phyloP scores from a whole-genome alignment of 2,329 filamentous ascomycete species.

The Bipolaris cookei region DNA sequence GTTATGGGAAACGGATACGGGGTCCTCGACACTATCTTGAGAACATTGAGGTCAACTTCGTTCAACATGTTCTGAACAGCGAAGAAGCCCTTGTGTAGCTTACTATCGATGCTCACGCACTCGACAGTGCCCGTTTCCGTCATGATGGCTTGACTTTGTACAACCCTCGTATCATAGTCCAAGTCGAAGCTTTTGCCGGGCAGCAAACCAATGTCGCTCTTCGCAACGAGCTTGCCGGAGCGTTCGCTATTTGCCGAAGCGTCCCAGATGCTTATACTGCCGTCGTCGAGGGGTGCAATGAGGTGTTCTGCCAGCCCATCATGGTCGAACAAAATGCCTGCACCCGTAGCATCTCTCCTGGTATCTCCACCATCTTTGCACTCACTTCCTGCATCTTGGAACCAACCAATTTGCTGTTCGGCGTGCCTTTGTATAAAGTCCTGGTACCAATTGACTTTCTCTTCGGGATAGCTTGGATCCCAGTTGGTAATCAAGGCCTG shows the following conservation, averaged over 20 bases:
- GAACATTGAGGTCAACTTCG: constrained; percentile 78
- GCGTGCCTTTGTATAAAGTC: constrained; percentile 87
- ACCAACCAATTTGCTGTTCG: constrained; percentile 76
- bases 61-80: constrained; percentile 78
- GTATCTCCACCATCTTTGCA: constrained; percentile 47
- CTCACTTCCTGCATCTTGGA: constrained; percentile 64
- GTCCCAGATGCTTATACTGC: constrained; percentile 88
- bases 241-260: constrained; percentile 58
- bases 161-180: constrained; percentile 54
- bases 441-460: constrained; percentile 82
- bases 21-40: constrained; percentile 72
- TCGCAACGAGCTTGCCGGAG: constrained; percentile 68
- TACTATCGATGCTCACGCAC: constrained; percentile 79
- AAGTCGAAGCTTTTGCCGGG: constrained; percentile 59
- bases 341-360: constrained; percentile 71
- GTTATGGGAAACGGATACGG: constrained; percentile 84
- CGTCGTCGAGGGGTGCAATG: constrained; percentile 82
- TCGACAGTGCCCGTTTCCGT: constrained; percentile 77
- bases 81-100: constrained; percentile 73
- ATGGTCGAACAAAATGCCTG: constrained; percentile 67
- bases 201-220: constrained; percentile 71
- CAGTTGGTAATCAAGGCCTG: constrained; percentile 74
- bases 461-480: constrained; percentile 77
- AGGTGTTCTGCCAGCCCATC: constrained; percentile 64
- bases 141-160: constrained; percentile 61